These are phyloP conservation scores for Pythium brassicae DNA, from an alignment of 352 stramenopile genomes.

Conservation along the genomic window DNA sequence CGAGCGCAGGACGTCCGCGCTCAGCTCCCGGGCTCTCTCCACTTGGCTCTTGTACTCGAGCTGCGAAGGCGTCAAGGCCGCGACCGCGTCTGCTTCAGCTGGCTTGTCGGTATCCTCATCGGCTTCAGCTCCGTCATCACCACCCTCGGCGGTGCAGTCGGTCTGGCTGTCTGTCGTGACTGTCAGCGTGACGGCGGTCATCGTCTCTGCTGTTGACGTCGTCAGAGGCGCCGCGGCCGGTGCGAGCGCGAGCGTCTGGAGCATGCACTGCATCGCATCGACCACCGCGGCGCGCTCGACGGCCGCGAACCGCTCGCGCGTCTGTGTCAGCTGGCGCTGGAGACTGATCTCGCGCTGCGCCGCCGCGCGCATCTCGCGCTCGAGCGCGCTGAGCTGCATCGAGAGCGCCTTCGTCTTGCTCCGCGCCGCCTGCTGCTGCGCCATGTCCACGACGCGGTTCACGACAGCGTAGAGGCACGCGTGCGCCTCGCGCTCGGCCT, in stretches of 20 bases:
- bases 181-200: background rate
- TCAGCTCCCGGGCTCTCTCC: conserved; percentile 36
- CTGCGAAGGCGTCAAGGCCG: conserved; percentile 17
- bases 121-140: too few relatives aligned
- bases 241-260: conserved; percentile 30
- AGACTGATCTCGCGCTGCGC: conserved; percentile 29
- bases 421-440: conserved; percentile 18
- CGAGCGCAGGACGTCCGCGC: conserved; percentile 36
- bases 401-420: conserved; percentile 23
- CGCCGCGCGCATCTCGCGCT: conserved; percentile 21
- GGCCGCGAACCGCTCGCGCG: conserved; percentile 19
- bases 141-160: background rate
- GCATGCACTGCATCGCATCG: conserved; percentile 44
- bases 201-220: background rate
- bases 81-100: background rate
- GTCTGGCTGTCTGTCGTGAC: conserved; percentile 8
- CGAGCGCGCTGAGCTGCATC: conserved; percentile 28
- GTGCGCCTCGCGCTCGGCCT: conserved; percentile 17
- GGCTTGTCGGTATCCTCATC: too few relatives aligned
- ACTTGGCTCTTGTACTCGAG: conserved; percentile 41
- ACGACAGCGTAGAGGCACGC: conserved; percentile 32
- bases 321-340: conserved; percentile 20
- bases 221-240: background rate
- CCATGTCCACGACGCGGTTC: conserved; percentile 43
- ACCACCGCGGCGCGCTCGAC: conserved; percentile 36